Conservation (phyloP, 2,329 filamentous ascomycete genomes). For the Cercospora sojina region DNA sequence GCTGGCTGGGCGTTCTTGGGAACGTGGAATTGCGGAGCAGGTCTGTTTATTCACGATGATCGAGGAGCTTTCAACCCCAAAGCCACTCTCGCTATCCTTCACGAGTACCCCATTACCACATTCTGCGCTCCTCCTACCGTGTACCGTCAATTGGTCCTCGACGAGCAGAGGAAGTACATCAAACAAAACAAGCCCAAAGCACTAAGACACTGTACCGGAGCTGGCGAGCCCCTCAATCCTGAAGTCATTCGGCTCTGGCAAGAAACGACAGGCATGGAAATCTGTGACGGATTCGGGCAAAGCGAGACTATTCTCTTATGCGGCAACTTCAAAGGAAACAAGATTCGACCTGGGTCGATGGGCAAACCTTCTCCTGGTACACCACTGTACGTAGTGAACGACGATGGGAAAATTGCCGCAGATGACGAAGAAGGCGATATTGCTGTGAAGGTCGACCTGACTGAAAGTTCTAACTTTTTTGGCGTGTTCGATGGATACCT, state of each 20-base stretch:
- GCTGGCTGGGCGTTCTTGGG: conserved; percentile 45
- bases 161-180: conserved; percentile 36
- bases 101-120: conserved; percentile 44
- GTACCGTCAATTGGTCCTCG: conserved; percentile 44
- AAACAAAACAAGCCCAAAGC: conserved; percentile 32
- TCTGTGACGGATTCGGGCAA: conserved; percentile 45
- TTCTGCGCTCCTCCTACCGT: conserved; percentile 44
- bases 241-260: conserved; percentile 42
- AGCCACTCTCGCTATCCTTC: conserved; percentile 37
- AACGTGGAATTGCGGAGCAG: conserved; percentile 44
- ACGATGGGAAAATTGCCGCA: conserved; percentile 33
- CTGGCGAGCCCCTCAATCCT: conserved; percentile 45
- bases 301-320: conserved; percentile 44
- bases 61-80: conserved; percentile 38
- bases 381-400: conserved; percentile 39
- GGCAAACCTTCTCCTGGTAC: conserved; percentile 42
- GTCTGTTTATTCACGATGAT: conserved; percentile 45
- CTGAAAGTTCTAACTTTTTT: conserved; percentile 28
- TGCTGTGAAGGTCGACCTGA: conserved; percentile 31
- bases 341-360: conserved; percentile 43
- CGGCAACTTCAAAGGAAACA: conserved; percentile 40
- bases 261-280: conserved; percentile 40
- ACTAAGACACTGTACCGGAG: conserved; percentile 41
- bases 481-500: conserved; percentile 36
- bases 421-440: conserved; percentile 42